Percentiles rank a stretch among this genome's conserved stretches.
Evolutionary conservation across 768 basidiomycete genomes (phyloP).

Genomic region (Chalciporus pseudorubinellus): DNA sequence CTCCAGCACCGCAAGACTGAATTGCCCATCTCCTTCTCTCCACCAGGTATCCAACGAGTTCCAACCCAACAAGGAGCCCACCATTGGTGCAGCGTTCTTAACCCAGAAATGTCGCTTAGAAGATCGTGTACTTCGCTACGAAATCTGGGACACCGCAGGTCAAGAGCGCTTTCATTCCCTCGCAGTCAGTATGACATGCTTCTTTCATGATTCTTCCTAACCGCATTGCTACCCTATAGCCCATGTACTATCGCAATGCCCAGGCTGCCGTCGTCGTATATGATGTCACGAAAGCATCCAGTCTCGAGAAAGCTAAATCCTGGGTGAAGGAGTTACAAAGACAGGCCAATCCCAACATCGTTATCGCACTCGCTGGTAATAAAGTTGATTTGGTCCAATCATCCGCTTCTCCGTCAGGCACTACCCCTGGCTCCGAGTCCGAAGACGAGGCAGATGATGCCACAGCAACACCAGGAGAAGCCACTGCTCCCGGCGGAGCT

Average conservation of each 20-base stretch:
- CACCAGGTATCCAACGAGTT: slow-evolving; percentile 91
- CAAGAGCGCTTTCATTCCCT: slow-evolving; percentile 98
- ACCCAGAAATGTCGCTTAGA: slow-evolving; percentile 95
- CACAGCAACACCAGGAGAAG: slow-evolving; percentile 80
- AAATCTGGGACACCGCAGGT: slow-evolving; percentile 97
- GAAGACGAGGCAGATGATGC: slow-evolving; percentile 93
- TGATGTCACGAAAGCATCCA: slow-evolving; percentile 93
- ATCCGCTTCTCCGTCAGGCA: slow-evolving; percentile 49
- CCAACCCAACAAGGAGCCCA: slow-evolving; percentile 98
- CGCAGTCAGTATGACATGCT: slow-evolving; percentile 55
- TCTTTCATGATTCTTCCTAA: slow-evolving; percentile 5
- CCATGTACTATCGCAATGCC: slow-evolving; percentile 99
- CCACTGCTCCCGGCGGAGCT: slow-evolving; percentile 43
- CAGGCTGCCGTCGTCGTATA: slow-evolving; percentile 98
- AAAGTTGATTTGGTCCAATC: slow-evolving; percentile 89
- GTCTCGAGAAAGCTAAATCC: slow-evolving; percentile 97
- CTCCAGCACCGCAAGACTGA: slow-evolving; percentile 3
- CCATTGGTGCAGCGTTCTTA: slow-evolving; percentile 94
- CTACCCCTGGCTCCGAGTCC: slow-evolving; percentile 57
- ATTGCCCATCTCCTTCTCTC: not conserved
- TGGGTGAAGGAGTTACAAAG: slow-evolving; percentile 99
- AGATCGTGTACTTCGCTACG: slow-evolving; percentile 89
- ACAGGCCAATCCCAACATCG: slow-evolving; percentile 98
- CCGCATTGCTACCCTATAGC: slow-evolving; percentile 42
- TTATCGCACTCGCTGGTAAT: slow-evolving; percentile 97